phyloP scores from a whole-genome alignment of 1,139 yeast genomes.

The Candida sp. region DNA sequence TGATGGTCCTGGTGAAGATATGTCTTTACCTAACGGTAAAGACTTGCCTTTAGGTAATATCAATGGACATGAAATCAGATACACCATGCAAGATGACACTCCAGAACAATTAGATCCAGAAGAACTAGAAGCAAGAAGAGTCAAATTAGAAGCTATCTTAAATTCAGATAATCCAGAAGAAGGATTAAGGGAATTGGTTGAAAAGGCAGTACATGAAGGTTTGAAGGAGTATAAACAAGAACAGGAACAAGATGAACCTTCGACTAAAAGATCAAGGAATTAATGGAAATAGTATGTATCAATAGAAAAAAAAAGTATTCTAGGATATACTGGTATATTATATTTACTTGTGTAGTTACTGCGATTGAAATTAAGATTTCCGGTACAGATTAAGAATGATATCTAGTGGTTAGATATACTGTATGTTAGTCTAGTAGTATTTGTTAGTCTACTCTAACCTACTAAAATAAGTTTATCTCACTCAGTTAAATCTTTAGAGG shows the following conservation, averaged over 20 bases:
- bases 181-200: constrained; percentile 64
- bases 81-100: constrained; percentile 38
- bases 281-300: background rate
- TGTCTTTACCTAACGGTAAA: constrained; percentile 39
- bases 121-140: constrained; percentile 51
- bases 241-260: constrained; percentile 11
- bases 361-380: too few relatives aligned
- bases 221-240: constrained; percentile 25
- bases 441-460: too few relatives aligned
- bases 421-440: too few relatives aligned
- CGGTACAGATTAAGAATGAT: too few relatives aligned
- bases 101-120: constrained; percentile 14
- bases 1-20: constrained; percentile 17
- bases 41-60: constrained; percentile 29
- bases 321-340: too few relatives aligned
- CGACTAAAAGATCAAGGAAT: constrained; percentile 22
- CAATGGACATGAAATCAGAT: constrained; percentile 56
- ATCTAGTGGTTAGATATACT: too few relatives aligned
- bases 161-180: constrained; percentile 78
- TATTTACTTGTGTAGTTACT: too few relatives aligned
- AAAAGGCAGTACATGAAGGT: constrained; percentile 59
- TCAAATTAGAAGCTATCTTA: constrained; percentile 65
- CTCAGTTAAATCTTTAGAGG: too few relatives aligned
- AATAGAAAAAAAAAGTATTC: too few relatives aligned
- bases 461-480: too few relatives aligned